phyloP scores from a whole-genome alignment of 768 basidiomycete species.

The Cystobasidium ongulense region DNA sequence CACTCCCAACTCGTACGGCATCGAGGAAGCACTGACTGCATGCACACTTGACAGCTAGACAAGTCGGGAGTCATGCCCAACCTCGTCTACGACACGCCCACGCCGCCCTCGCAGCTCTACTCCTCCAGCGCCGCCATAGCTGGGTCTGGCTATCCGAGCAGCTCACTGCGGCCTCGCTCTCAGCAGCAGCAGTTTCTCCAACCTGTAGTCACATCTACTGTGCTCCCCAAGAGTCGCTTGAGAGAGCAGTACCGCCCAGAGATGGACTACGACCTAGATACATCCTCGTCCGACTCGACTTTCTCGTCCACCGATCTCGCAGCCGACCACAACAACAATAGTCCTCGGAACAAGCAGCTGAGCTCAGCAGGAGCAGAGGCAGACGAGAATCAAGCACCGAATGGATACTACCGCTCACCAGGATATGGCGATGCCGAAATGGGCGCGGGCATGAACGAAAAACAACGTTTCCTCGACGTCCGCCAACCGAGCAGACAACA shows the following conservation, averaged over 20 bases:
- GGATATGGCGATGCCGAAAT: conserved; percentile 17
- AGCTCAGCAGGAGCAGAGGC: not conserved
- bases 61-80: conserved; percentile 3
- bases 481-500: not conserved
- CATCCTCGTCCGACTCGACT: conserved; percentile 14
- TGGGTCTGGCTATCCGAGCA: not conserved
- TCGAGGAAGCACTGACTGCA: not conserved
- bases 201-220: conserved; percentile 7
- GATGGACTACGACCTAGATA: conserved; percentile 17
- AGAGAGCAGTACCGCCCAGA: conserved; percentile 12
- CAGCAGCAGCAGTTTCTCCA: no score
- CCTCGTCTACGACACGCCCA: conserved; percentile 25
- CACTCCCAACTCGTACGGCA: not conserved
- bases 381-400: conserved; percentile 4
- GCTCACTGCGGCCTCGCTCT: not conserved
- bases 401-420: not conserved
- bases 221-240: conserved; percentile 4
- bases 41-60: not conserved
- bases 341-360: conserved; percentile 2
- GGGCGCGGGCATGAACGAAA: conserved; percentile 12
- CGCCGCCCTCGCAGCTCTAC: conserved; percentile 28
- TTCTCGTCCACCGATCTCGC: conserved; percentile 22
- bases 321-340: conserved; percentile 2
- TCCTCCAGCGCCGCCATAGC: not conserved
- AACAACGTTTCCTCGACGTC: conserved; percentile 9